Base-by-base conservation (phyloP, 1,284 basidiomycete species). In the Caloboletus firmus region DNA sequence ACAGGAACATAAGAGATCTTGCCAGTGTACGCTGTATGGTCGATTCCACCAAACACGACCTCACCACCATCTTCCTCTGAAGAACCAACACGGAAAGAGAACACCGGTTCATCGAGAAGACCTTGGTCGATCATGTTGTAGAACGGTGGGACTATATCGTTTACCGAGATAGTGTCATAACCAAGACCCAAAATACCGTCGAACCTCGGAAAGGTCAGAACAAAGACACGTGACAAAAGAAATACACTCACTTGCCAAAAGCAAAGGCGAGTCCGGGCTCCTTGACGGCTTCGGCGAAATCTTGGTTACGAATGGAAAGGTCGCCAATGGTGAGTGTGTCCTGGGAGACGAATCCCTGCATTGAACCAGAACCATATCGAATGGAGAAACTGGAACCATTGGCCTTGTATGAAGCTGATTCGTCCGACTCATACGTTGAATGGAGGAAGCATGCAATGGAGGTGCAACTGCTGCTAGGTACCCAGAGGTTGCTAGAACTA, bases 371-470 rank as follows among this genome's bases (percentile, higher is more conserved):
- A 13, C 97, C 97, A 70, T 99, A 99, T 63, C 87, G 91, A 66
- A 99, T 99, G 57, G 87, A 84, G 71, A 99, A 99, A 13, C 82
- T 78, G 54, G 93, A 81, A 24, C 95, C 97, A 74, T 99, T 99
- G 65, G 85, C 81, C 77, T 93, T 92, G 85, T 97, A 90, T 0
- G 95, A 87, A 1, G 87, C 87, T 1, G 97, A 99, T 1, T 80
- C 60, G n/a, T 74, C 70, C 15, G 90, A 89, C 66, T 98, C 90
- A 72, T 98, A 99, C 79, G 98, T 98, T 68, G 83, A 67, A 70
- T 98, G 96, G 44, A 97, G 79, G 89, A 99, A 99, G 78, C 97
- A 99, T 26, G 97, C 95, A 65, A 99, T 99, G 32, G 93, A 96
- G 12, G 86, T 91, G 79, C 97, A 99, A 62, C 83, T 75, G 32